Evolutionary conservation across 2,329 filamentous ascomycete genomes (phyloP), one percentile per base, ranked within the genome.

Genomic region (Nannizziopsis arthrosporioides): DNA sequence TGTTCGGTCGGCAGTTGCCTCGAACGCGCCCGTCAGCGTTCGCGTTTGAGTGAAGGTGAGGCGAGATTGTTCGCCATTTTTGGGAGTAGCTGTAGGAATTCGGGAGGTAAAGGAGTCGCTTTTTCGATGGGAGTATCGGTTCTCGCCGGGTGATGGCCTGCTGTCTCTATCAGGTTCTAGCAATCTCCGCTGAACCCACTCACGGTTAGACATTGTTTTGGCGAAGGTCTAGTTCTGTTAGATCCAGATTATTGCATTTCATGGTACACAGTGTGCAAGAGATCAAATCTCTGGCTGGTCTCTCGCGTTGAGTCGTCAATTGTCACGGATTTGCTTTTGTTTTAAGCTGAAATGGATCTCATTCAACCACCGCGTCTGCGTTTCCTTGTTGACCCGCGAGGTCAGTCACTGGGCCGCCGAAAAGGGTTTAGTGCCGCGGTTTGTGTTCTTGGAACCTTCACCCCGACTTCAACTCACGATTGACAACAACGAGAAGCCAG

Each of bases 1-100:
- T 35, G 54, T 44, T 34, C 57, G 59, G 44, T 56, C 57, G 46
- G 61, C 63, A 41, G 62, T 57, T 19, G 60, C 60, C 48, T 65
- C 61, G 53, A 67, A 70, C 14, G 67, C 65, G 45, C 63, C 63
- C 44, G 63, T 63, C 45, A 70, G 52, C 7, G 65, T 68, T 27
- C 61, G 61, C 11, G 67, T 65, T 37, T 62, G 53, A 38, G 61
- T 61, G 49, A 66, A 61, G 34, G 56, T 62, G 38, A 59, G 57
- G 44, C 62, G 63, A 19, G 47, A 18, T 30, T 42, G 45, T 39
- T 49, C 47, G 31, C 53, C 59, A 56, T 61, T 59, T 47, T 58
- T 58, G 15, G 56, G 55, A 15, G 59, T 57, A 15, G 61, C 57
- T 14, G 54, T 61, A 7, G 59, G 56, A 38, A 58, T 59, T 40